Evolutionary conservation across 2,329 filamentous ascomycete genomes (phyloP), one percentile per base, ranked within the genome.

Genomic region (Penicillium polonicum): DNA sequence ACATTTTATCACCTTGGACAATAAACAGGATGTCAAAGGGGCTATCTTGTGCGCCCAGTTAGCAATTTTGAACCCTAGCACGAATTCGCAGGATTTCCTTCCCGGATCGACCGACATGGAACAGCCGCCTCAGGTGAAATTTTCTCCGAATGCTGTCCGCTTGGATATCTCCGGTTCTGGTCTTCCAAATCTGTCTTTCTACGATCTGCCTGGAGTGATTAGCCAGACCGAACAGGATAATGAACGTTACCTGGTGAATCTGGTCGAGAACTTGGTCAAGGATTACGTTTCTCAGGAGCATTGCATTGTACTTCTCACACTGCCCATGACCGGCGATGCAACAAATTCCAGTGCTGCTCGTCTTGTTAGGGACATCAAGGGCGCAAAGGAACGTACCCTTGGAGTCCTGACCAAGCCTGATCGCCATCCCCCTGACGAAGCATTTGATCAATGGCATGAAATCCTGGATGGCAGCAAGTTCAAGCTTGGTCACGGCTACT

Each of bases 371-470:
- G 72, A 81, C 42, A 75, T 84, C 1, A 60, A 58, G 15, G 78
- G 78, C 1, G 88, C 88, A 0, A 78, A 82, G 2, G 61, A 78
- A 4, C 80, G 88, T 1, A 89, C 87, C 1, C 80, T 90, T 52
- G 90, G 90, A 0, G 89, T 96, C 0, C 80, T 96, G 17, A 96
- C 92, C 0, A 96, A 96, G 67, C 91, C 92, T 0, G 92, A 96
- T 60, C 82, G 89, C 0, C 74, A 92, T 0, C 82, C 85, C 0
- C 70, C 75, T 0, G 80, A 80, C 0, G 78, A 81, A 2, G 76
- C 74, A 0, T 76, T 84, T 0, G 75, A 79, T 0, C 85, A 87
- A 55, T 90, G 89, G 82, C 69, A 84, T 0, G 76, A 82, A 0
- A 87, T 92, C 55, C 79, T 96, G 5, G 76, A 79, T 0, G 85